These are phyloP conservation scores for Colletotrichum sp. DNA, from an alignment of 2,329 filamentous ascomycete species.

Conservation along the genomic window DNA sequence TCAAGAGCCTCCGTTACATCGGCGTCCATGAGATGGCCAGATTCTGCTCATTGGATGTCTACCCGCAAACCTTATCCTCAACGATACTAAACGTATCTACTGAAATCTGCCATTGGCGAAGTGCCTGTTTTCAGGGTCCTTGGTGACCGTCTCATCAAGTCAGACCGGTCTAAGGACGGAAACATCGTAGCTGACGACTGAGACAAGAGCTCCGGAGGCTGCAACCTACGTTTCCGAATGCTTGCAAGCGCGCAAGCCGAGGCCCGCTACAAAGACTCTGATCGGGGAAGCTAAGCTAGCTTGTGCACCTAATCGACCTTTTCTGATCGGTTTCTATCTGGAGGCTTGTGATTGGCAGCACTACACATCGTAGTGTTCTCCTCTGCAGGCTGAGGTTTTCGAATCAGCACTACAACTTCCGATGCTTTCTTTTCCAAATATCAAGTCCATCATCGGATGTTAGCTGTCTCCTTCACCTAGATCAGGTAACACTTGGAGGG, in stretches of 20 bases:
- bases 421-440: not conserved
- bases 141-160: not conserved
- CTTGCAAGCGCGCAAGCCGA: not conserved
- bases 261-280: not conserved
- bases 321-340: not conserved
- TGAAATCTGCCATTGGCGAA: not conserved
- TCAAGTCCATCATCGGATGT: not conserved
- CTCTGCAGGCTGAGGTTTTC: not conserved
- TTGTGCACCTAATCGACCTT: not conserved
- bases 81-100: not conserved
- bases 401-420: not conserved
- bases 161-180: not conserved
- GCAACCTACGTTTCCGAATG: not conserved
- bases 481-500: not conserved
- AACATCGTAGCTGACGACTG: slow-evolving; percentile 4
- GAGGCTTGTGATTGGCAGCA: not conserved
- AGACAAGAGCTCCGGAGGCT: not conserved
- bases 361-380: not conserved
- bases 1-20: not conserved
- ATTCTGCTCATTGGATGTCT: not conserved
- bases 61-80: not conserved
- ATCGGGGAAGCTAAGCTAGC: not conserved
- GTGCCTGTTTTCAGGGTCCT: slow-evolving; percentile 5
- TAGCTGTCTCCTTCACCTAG: not conserved
- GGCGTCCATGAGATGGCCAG: not conserved